Base-by-base conservation (phyloP, 1,284 basidiomycete genomes). In the Puccinia brachypodii region DNA sequence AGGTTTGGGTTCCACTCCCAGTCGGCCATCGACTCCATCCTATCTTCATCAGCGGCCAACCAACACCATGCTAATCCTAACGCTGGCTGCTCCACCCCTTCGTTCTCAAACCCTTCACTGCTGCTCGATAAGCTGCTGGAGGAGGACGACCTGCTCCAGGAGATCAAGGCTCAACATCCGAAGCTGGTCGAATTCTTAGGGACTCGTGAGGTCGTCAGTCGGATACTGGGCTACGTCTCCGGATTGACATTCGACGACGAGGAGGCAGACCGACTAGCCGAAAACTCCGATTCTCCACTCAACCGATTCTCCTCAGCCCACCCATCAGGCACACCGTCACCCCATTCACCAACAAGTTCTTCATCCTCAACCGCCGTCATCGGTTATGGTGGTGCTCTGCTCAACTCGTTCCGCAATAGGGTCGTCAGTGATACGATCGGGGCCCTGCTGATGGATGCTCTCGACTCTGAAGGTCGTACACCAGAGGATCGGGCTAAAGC, bases 131-230 rank as follows among this genome's bases (percentile, higher is more conserved):
- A 94, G 73, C 91, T 98, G 82, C 89, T 98, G 81, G 95, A 97
- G 88, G 94, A 98, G 88, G 93, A 94, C 86, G 95, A 98, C 87
- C 89, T 98, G 78, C 88, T 98, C 75, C 93, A 94, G 87, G 96
- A 98, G 87, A 95, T 94, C 90, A 98, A 98, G 88, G 90, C 93
- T 3, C 94, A 96, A 87, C 98, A 98, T 86, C 92, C 92, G 50
- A 89, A 94, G 84, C 90, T 95, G 69, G 92, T 94, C 84, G 92
- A 93, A 86, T 95, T 94, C 86, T 92, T 95, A 83, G 91, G 91
- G 84, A 90, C 92, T 83, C 89, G 91, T 80, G 92, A 94, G 86
- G 92, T 95, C 58, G 87, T 95, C 81, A 91, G 93, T 87, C 90
- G 91, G 77, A 87, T 95, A 85, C 88, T 95, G 82, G 92, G 90